Evolutionary conservation across 441 rosid genomes (phyloP), one percentile per base, ranked within the genome.

Genomic region (Viola pubescens): DNA sequence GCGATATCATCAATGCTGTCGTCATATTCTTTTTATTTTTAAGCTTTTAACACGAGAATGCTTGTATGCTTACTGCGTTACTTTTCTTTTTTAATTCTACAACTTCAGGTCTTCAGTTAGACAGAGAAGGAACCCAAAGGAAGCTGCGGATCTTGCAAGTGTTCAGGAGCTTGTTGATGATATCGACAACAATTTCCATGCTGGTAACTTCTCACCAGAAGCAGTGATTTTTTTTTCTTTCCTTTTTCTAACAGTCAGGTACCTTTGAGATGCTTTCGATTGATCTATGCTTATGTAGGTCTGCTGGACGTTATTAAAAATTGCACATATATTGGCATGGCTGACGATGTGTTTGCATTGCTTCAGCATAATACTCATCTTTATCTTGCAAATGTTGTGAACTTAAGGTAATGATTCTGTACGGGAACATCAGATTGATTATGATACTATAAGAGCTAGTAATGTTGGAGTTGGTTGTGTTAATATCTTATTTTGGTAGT

Each of bases 301-400:
- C 70, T 92, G 68, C 79, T 87, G 79, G 97, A 89, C 53, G 76
- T 82, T 60, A 78, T 87, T 34, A 79, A 81, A 56, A 79, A 84
- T n/a, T 83, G 97, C 81, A 84, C 94, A 6, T 92, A 82, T 77
- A 79, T 92, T 75, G 98, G 98, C 70, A 89, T 92, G 98, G 95
- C 91, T 48, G 95, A 92, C 79, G 95, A 89, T 72, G 77, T 72
- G 70, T 86, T 79, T 76, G 97, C 94, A 58, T 74, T 92, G 73
- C 78, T 92, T 77, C 98, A 92, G 87, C 81, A 82, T 72, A 78
- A 81, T 56, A 92, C 98, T n/a, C 83, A 79, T 75, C 79, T 92
- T 14, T 89, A 86, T 79, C 96, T 92, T 47, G 91, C 88, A 71
- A 82, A 91, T 76, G 95, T 89, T 53, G 85, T 87, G 71, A 84